Percentiles rank a stretch among this genome's conserved stretches.
Evolutionary conservation across 805 yeast genomes (phyloP).

Genomic region (Isabelozyma rhagii): DNA sequence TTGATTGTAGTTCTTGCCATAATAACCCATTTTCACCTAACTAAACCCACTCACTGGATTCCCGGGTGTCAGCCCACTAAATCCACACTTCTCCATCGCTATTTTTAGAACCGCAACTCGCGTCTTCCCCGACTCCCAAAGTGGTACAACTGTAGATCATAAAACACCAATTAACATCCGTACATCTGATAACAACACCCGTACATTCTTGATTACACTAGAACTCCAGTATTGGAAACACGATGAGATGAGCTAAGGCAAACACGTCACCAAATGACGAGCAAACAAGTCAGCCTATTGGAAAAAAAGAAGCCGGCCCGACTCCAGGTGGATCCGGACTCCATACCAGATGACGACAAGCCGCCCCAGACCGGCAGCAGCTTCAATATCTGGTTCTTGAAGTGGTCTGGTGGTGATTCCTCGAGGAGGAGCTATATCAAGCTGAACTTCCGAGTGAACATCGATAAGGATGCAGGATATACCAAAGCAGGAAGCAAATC

Average conservation of each 20-base stretch:
- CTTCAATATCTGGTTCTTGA: slow-evolving; percentile 84
- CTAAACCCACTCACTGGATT: too few species aligned
- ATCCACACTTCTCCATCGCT: background rate
- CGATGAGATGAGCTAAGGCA: background rate
- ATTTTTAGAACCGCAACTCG: background rate
- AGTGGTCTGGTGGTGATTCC: slow-evolving; percentile 80
- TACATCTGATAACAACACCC: background rate
- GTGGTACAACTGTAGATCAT: too few species aligned
- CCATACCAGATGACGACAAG: slow-evolving; percentile 51
- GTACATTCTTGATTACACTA: background rate
- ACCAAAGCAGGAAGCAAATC: slow-evolving; percentile 61
- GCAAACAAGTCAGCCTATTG: background rate
- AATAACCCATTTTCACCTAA: too few species aligned
- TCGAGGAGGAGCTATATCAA: slow-evolving; percentile 45
- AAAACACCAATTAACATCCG: too few species aligned
- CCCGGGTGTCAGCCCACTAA: background rate
- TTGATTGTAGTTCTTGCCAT: background rate
- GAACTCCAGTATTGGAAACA: background rate
- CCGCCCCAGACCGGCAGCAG: slow-evolving; percentile 81
- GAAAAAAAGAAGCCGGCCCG: slow-evolving; percentile 52
- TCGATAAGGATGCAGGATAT: slow-evolving; percentile 65
- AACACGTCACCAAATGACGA: background rate
- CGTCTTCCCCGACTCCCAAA: too few species aligned
- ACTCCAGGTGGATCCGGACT: slow-evolving; percentile 65
- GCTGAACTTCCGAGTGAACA: slow-evolving; percentile 58